Conservation (phyloP, 1,139 yeast species). For the Pichia sp. region DNA sequence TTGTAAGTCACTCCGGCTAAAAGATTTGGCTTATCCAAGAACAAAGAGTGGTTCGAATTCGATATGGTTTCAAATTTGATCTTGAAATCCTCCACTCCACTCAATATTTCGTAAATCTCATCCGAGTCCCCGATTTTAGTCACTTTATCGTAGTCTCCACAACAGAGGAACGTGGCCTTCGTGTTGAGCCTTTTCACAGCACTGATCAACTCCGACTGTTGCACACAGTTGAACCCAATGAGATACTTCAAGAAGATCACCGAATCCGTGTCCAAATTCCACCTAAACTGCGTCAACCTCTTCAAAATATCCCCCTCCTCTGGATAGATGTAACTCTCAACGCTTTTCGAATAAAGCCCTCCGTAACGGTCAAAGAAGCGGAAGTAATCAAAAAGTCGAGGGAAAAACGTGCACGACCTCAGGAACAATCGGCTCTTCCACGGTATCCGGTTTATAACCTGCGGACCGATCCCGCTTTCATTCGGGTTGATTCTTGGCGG, state of each 20-base stretch:
- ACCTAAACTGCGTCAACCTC: conserved; percentile 56
- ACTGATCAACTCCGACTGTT: conserved; percentile 40
- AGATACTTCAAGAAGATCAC: conserved; percentile 50
- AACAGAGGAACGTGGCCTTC: conserved; percentile 21
- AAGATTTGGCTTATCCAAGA: conserved; percentile 61
- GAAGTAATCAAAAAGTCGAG: conserved; percentile 50
- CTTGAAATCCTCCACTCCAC: conserved; percentile 13
- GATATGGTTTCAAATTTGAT: conserved; percentile 36
- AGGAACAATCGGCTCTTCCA: conserved; percentile 17
- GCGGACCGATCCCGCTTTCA: background rate
- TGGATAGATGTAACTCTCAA: conserved; percentile 34
- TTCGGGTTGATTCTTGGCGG: conserved; percentile 44
- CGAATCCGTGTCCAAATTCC: conserved; percentile 67
- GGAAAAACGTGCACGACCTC: conserved; percentile 35
- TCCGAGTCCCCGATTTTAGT: conserved; percentile 42
- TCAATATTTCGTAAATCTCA: conserved; percentile 22
- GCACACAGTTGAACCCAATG: conserved; percentile 43
- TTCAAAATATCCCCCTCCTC: conserved; percentile 35
- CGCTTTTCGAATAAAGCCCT: conserved; percentile 56
- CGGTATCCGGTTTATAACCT: conserved; percentile 21
- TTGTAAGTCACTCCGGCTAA: conserved; percentile 59
- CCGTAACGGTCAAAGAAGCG: conserved; percentile 58
- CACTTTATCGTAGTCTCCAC: conserved; percentile 55
- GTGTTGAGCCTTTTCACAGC: conserved; percentile 4
- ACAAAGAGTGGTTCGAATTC: conserved; percentile 62